These are phyloP conservation scores for Alternaria rosae DNA, from an alignment of 2,329 filamentous ascomycete genomes.

Conservation along the genomic window DNA sequence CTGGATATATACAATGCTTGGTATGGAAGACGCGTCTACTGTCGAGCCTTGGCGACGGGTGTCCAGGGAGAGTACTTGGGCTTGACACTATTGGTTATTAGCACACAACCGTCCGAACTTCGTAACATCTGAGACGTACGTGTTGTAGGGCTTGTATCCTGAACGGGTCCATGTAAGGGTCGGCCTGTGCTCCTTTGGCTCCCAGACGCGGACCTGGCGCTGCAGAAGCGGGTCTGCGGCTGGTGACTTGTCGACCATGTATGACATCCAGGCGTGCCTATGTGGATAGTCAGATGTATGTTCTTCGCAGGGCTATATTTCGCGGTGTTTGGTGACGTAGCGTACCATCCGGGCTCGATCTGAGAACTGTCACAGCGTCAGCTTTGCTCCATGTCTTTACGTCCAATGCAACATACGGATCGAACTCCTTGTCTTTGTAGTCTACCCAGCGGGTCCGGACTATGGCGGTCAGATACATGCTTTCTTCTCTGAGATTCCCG, in stretches of 20 bases:
- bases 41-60: constrained; percentile 56
- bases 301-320: not conserved
- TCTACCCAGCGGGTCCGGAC: constrained; percentile 98
- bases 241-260: constrained; percentile 87
- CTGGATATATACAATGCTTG: constrained; percentile 35
- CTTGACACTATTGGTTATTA: constrained; percentile 52
- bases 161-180: constrained; percentile 78
- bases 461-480: constrained; percentile 49
- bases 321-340: not conserved
- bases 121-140: constrained; percentile 70
- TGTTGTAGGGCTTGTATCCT: constrained; percentile 93
- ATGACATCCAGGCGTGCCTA: constrained; percentile 96
- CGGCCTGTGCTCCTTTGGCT: constrained; percentile 74
- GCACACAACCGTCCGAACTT: not conserved
- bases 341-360: constrained; percentile 87
- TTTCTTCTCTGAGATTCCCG: not conserved
- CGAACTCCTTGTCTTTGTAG: constrained; percentile 87
- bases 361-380: constrained; percentile 67
- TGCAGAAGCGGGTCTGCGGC: constrained; percentile 75
- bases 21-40: constrained; percentile 31
- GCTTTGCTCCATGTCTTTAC: constrained; percentile 13
- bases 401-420: constrained; percentile 64
- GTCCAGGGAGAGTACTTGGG: constrained; percentile 59
- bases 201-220: constrained; percentile 75
- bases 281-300: not conserved